Percentiles rank a stretch among this genome's conserved stretches.
Evolutionary conservation across 495 filamentous ascomycete species (phyloP).

Genomic region (Talaromyces trachyspermus): DNA sequence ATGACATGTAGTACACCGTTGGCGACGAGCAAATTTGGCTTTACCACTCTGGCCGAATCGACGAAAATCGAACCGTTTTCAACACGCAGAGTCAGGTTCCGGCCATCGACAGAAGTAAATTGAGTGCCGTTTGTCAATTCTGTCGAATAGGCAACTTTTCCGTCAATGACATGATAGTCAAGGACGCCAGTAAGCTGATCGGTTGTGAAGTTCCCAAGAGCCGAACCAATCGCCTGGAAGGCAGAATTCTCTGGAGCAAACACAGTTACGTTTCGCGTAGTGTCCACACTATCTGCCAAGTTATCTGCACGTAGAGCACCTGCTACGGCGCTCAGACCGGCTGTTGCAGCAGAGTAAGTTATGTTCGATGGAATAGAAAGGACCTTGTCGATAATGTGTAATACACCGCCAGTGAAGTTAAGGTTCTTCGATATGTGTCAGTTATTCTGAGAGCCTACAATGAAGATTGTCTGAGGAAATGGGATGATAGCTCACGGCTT

Average conservation of each 20-base stretch:
- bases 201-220: slow-evolving; percentile 36
- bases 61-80: slow-evolving; percentile 44
- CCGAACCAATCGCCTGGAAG: slow-evolving; percentile 51
- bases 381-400: slow-evolving; percentile 58
- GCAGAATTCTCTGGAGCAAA: slow-evolving; percentile 55
- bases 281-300: slow-evolving; percentile 34
- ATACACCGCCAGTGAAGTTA: slow-evolving; percentile 53
- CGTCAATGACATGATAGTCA: slow-evolving; percentile 35
- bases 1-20: slow-evolving; percentile 51
- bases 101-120: slow-evolving; percentile 35
- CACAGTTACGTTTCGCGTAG: slow-evolving; percentile 47
- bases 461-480: slow-evolving; percentile 1
- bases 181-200: slow-evolving; percentile 43
- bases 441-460: not conserved
- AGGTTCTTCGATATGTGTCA: slow-evolving; percentile 33
- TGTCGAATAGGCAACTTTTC: slow-evolving; percentile 44
- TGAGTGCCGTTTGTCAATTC: slow-evolving; percentile 36
- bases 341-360: slow-evolving; percentile 34
- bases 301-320: slow-evolving; percentile 46
- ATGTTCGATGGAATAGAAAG: slow-evolving; percentile 49
- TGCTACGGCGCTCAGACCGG: slow-evolving; percentile 48
- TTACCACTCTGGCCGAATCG: slow-evolving; percentile 47
- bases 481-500: slow-evolving; percentile 17
- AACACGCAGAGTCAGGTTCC: slow-evolving; percentile 43
- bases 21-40: slow-evolving; percentile 49